Percentiles rank a stretch among this genome's conserved stretches.
phyloP scores from a whole-genome alignment of 176 grass and related monocot species.

The Poa pratensis region DNA sequence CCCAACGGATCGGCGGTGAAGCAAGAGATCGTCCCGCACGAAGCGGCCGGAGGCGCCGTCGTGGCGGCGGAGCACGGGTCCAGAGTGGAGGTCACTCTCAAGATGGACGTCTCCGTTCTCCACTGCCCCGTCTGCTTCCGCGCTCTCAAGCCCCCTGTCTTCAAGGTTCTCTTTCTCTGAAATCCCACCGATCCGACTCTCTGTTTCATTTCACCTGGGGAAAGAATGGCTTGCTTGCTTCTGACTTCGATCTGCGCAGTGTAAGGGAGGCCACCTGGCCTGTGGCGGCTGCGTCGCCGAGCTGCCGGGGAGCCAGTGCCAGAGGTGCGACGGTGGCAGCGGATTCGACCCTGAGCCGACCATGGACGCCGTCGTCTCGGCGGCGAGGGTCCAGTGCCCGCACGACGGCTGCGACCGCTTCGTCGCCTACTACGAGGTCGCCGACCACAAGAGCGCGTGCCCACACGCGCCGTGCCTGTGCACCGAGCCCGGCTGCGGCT shows the following conservation, averaged over 20 bases:
- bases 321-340: not conserved
- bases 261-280: not conserved
- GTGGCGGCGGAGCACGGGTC: not conserved
- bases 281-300: not conserved
- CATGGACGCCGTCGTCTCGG: slow-evolving; percentile 2
- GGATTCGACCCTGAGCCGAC: not conserved
- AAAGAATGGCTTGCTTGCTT: no score
- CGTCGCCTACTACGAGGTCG: not conserved
- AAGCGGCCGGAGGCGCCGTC: not conserved
- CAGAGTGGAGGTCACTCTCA: not conserved
- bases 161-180: not conserved
- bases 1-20: not conserved
- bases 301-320: not conserved
- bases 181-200: not conserved
- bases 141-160: not conserved
- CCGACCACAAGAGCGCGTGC: not conserved
- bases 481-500: not conserved
- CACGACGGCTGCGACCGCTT: not conserved
- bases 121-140: not conserved
- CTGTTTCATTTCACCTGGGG: no score
- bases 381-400: not conserved
- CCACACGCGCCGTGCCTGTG: not conserved
- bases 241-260: not conserved
- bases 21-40: not conserved
- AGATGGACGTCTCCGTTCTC: not conserved